Percentiles rank a stretch among this genome's conserved stretches.
Conservation (phyloP, 2,329 filamentous ascomycete species). For the Tolypocladium tropicale region DNA sequence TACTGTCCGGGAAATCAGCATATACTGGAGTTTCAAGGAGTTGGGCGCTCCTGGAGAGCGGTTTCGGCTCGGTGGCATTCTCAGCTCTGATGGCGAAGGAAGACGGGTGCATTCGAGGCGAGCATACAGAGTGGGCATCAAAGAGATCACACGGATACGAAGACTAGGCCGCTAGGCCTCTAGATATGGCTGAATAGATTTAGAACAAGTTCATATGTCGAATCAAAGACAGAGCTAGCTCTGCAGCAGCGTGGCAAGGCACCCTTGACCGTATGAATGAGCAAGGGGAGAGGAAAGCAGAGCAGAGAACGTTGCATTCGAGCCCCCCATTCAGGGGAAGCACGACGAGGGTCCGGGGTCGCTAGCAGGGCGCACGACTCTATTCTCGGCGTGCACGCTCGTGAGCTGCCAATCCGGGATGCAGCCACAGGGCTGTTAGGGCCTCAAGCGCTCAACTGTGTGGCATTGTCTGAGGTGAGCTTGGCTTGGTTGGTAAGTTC, state of each 20-base stretch:
- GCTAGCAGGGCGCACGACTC: not conserved
- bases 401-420: not conserved
- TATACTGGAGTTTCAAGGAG: not conserved
- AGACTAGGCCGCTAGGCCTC: not conserved
- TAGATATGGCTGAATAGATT: not conserved
- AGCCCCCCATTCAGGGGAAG: not conserved
- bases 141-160: not conserved
- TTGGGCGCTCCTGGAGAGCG: not conserved
- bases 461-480: not conserved
- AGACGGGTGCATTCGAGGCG: not conserved
- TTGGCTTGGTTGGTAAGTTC: no score
- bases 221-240: not conserved
- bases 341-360: not conserved
- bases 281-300: no score
- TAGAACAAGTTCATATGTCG: not conserved
- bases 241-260: not conserved
- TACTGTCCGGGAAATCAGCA: not conserved
- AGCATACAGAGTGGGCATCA: not conserved
- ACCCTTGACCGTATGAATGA: not conserved
- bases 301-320: not conserved
- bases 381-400: not conserved
- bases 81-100: not conserved
- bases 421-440: not conserved
- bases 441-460: not conserved
- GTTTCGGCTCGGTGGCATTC: not conserved